A percentile compares a stretch with the other conserved stretches of the same genome.
Conservation (phyloP, 768 basidiomycete species). For the Amanita pseudoporphyria region DNA sequence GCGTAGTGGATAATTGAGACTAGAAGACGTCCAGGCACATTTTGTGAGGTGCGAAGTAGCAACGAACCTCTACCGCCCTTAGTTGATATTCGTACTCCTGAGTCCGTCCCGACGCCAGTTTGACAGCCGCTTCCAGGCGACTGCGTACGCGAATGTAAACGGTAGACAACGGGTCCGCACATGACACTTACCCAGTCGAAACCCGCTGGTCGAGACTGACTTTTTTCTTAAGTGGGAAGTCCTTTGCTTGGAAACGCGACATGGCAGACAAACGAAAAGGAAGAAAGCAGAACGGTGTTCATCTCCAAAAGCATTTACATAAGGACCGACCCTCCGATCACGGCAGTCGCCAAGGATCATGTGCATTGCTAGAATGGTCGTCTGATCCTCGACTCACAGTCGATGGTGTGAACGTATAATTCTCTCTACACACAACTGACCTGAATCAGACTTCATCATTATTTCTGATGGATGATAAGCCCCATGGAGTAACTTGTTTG, state of each 20-base stretch:
- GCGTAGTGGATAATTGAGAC: constrained; percentile 57
- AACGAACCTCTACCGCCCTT: constrained; percentile 49
- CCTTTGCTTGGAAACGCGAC: constrained; percentile 10
- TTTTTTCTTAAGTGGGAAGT: background rate
- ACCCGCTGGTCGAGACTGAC: constrained; percentile 14
- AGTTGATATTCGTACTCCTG: constrained; percentile 44
- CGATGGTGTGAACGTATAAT: too few species aligned
- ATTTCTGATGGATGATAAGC: too few species aligned
- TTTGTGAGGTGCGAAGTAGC: background rate
- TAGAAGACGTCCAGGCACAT: constrained; percentile 17
- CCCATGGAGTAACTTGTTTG: too few species aligned
- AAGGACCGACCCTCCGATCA: background rate
- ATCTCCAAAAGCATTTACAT: background rate
- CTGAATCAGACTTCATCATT: too few species aligned
- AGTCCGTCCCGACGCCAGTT: constrained; percentile 36
- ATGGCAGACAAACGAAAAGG: constrained; percentile 11
- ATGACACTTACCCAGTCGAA: constrained; percentile 9
- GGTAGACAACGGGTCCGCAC: background rate
- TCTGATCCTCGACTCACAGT: too few species aligned
- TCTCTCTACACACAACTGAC: too few species aligned
- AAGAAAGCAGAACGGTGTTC: background rate
- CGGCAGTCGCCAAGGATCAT: too few species aligned
- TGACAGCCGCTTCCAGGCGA: constrained; percentile 37
- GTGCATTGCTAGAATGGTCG: too few species aligned
- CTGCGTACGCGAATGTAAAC: constrained; percentile 14